Conservation (phyloP, 768 basidiomycete genomes). For the Pleurotus djamor region DNA sequence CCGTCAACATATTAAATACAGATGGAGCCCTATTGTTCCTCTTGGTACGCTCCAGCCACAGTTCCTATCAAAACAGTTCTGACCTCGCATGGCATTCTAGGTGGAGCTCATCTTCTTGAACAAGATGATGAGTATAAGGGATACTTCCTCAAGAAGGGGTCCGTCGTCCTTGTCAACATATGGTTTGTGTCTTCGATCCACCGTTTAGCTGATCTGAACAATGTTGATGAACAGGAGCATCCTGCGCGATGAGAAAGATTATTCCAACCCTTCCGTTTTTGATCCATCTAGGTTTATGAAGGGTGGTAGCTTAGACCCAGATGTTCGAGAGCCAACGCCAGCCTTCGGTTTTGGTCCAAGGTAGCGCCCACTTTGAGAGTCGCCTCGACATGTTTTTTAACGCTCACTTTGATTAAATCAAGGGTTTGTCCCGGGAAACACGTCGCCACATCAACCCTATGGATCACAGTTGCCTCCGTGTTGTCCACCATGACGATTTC, state of each 20-base stretch:
- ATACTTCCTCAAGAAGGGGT: not conserved
- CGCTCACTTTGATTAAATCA: not conserved
- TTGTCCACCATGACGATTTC: not conserved
- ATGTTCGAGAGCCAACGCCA: slow-evolving; percentile 13
- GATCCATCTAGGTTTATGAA: slow-evolving; percentile 30
- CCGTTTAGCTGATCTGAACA: not conserved
- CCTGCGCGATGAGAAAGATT: slow-evolving; percentile 21
- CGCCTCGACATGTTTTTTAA: not conserved
- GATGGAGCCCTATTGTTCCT: not conserved
- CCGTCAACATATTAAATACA: not conserved
- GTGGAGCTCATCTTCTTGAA: not conserved
- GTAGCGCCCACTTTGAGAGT: not conserved
- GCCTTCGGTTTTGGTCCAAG: not conserved
- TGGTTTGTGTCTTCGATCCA: not conserved
- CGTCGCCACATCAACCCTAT: not conserved
- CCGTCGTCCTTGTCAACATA: not conserved
- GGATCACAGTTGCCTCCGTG: not conserved
- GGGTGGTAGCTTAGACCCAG: slow-evolving; percentile 7
- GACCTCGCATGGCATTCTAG: not conserved
- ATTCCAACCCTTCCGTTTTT: slow-evolving; percentile 24
- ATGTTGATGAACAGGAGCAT: slow-evolving; percentile 22
- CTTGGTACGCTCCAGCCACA: not conserved
- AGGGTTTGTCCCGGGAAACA: not conserved
- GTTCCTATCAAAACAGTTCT: not conserved
- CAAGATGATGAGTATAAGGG: not conserved